Conservation (phyloP, 495 filamentous ascomycete genomes). For the Talaromyces nanjingensis region DNA sequence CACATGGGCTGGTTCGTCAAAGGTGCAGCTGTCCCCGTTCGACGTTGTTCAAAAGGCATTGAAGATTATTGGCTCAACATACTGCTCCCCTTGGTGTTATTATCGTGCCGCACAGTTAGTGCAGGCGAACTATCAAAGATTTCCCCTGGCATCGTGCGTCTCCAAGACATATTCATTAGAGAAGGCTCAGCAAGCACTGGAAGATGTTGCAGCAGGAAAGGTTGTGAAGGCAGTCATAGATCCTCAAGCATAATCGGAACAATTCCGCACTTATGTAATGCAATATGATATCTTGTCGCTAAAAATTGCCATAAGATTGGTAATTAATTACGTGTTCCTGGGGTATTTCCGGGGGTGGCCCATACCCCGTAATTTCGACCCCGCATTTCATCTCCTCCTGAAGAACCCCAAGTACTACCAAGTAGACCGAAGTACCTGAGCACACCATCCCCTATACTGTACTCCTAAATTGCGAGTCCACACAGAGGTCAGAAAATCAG, state of each 20-base stretch:
- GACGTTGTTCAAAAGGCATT: no score
- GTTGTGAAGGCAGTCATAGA: neutral
- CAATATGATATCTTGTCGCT: neutral
- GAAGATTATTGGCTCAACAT: no score
- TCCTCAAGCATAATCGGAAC: neutral
- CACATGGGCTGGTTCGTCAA: no score
- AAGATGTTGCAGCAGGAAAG: neutral
- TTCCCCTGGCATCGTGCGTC: no score
- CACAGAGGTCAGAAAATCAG: no score
- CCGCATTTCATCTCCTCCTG: neutral
- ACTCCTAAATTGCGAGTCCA: no score
- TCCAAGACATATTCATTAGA: no score
- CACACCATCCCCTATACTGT: neutral
- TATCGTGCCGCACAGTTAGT: no score
- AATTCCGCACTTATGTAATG: neutral
- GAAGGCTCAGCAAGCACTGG: neutral
- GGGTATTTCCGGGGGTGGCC: neutral
- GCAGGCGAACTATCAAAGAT: no score
- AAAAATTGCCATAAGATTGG: neutral
- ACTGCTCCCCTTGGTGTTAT: no score
- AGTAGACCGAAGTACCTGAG: neutral
- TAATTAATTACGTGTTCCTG: neutral
- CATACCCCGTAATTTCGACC: neutral
- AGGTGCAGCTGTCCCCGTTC: no score
- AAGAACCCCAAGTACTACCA: neutral